phyloP scores from a whole-genome alignment of 2,329 filamentous ascomycete species.

The Colletotrichum incanum region DNA sequence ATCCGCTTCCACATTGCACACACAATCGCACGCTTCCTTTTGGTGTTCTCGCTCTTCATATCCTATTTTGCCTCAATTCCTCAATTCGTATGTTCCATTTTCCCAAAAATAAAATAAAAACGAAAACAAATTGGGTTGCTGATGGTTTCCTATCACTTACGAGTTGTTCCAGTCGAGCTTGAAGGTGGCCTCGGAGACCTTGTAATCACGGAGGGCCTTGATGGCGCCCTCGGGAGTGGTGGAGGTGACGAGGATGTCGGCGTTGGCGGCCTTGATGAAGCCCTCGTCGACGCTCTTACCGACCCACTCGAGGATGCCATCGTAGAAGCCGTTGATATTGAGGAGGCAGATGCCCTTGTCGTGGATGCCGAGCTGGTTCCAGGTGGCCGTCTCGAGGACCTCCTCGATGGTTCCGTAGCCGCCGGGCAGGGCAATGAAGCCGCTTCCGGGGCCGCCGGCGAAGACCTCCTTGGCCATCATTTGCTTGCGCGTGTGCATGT shows the following conservation, averaged over 20 bases:
- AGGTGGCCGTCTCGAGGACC: slow-evolving; percentile 90
- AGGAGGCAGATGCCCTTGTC: slow-evolving; percentile 82
- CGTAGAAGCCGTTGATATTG: slow-evolving; percentile 94
- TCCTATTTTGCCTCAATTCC: background rate
- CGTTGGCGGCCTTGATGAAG: slow-evolving; percentile 82
- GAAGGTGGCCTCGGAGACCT: slow-evolving; percentile 81
- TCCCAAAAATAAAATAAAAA: background rate
- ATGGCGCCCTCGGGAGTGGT: slow-evolving; percentile 81
- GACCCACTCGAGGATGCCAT: slow-evolving; percentile 88
- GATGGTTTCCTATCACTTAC: slow-evolving; percentile 4
- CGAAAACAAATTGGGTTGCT: background rate
- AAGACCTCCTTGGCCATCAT: slow-evolving; percentile 94
- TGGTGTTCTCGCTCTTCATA: background rate
- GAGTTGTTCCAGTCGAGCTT: slow-evolving; percentile 84
- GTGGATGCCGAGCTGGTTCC: slow-evolving; percentile 98
- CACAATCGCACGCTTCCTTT: background rate
- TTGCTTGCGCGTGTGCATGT: slow-evolving; percentile 97
- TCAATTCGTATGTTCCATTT: background rate
- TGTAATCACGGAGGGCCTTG: slow-evolving; percentile 79
- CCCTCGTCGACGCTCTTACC: slow-evolving; percentile 80
- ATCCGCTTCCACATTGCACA: slow-evolving; percentile 33
- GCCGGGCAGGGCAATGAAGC: slow-evolving; percentile 90
- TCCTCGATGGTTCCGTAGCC: slow-evolving; percentile 98
- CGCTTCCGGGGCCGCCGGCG: slow-evolving; percentile 83
- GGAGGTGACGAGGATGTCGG: slow-evolving; percentile 84